phyloP scores from a whole-genome alignment of 257 asterid genomes.

The Solanum pimpinellifolium region DNA sequence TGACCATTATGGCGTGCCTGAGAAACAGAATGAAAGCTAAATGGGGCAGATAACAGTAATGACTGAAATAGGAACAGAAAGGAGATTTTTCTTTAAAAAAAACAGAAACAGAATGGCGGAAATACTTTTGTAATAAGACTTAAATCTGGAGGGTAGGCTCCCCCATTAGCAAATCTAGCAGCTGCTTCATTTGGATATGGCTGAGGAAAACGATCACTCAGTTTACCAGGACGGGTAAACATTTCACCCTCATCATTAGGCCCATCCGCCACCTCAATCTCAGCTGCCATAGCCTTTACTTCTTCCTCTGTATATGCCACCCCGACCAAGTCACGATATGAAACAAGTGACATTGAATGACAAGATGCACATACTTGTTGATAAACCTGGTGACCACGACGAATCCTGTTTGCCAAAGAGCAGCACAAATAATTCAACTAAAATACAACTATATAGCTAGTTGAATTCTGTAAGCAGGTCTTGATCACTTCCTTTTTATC shows the following conservation, averaged over 20 bases:
- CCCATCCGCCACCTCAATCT: constrained; percentile 85
- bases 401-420: constrained; percentile 35
- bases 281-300: constrained; percentile 91
- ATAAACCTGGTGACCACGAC: constrained; percentile 69
- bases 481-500: neutral
- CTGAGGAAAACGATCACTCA: constrained; percentile 83
- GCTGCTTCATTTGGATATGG: constrained; percentile 82
- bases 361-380: constrained; percentile 82
- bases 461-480: neutral
- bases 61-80: neutral
- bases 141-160: constrained; percentile 92
- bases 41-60: neutral
- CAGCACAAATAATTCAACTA: neutral
- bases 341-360: constrained; percentile 68
- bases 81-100: neutral
- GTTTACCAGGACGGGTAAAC: constrained; percentile 86
- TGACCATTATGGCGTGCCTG: constrained; percentile 79
- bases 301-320: constrained; percentile 94
- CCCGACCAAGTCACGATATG: constrained; percentile 73
- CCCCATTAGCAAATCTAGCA: constrained; percentile 92
- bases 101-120: neutral
- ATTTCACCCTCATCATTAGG: constrained; percentile 96
- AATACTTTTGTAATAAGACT: constrained; percentile 80
- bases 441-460: constrained; percentile 9
- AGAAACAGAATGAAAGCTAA: neutral